Base-by-base conservation (phyloP, 2,329 filamentous ascomycete species). In the Byssochlamys sp. region DNA sequence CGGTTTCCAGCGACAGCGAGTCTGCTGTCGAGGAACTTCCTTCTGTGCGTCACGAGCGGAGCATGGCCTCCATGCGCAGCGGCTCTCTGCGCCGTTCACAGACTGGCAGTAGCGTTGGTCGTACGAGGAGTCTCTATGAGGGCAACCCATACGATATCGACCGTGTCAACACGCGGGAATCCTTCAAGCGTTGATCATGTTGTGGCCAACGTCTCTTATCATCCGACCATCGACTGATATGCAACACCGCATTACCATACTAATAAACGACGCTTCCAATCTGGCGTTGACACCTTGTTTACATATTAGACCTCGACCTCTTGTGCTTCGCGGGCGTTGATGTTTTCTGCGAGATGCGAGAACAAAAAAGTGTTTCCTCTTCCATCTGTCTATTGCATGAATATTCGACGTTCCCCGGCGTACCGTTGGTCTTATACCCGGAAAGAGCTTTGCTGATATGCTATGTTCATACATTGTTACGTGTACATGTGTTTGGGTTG, bases 91-190 rank as follows among this genome's bases (percentile, higher is more conserved):
- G 54, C 62, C 69, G 14, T 71, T 67, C 2, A 66, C 62, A 64
- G 35, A 67, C 65, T 7, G 58, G 59, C 27, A 63, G 54, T 26
- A 67, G 63, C 14, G 33, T 62, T 57, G 50, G 62, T 48, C 63
- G 61, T 39, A 54, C 57, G n/a, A 63, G 61, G 31, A 62, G 39
- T 35, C 61, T 69, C n/a, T 77, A 77, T 52, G 74, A 77, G 14
- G 73, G 69, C 9, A 77, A 75, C 54, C 75, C 75, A 2, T 77
- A 72, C 60, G 73, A 75, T 58, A 69, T 77, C 58, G 75, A 77
- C 56, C 69, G 74, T 24, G 74, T 77, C 50, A 70, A 77, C 61
- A 77, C 75, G 2, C 67, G 63, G 31, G 69, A 75, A 27, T 73
- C 72, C 10, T 39, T 39, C 35, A 19, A 39, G 35, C 12, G 2